phyloP scores from a whole-genome alignment of 257 asterid genomes.

The Marsdenia floribunda region DNA sequence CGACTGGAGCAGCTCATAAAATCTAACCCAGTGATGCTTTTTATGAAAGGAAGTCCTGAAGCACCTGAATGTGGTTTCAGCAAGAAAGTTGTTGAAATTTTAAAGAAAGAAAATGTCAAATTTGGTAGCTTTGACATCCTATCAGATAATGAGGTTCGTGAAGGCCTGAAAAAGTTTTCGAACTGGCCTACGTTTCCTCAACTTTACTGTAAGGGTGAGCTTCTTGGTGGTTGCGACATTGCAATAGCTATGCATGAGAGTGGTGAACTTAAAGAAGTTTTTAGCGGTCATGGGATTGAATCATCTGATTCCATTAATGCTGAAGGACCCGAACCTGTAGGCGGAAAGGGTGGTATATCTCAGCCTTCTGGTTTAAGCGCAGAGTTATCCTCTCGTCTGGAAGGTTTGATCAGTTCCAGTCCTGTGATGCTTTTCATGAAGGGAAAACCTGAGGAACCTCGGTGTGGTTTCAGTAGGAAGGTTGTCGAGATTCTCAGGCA shows the following conservation, averaged over 20 bases:
- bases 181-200: constrained; percentile 99
- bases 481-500: constrained; percentile 74
- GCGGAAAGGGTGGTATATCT: constrained; percentile 44
- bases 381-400: constrained; percentile 48
- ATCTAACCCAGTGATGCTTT: constrained; percentile 74
- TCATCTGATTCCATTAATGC: constrained; percentile 30
- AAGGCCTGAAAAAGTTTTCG: constrained; percentile 77
- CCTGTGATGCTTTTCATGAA: constrained; percentile 89
- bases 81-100: constrained; percentile 74
- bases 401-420: constrained; percentile 43
- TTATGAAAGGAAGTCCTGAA: constrained; percentile 93
- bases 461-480: constrained; percentile 91
- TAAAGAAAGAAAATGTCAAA: constrained; percentile 72
- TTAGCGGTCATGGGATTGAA: constrained; percentile 56
- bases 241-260: constrained; percentile 75
- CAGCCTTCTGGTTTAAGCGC: constrained; percentile 62
- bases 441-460: constrained; percentile 79
- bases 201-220: constrained; percentile 91
- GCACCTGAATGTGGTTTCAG: constrained; percentile 91
- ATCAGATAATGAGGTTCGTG: constrained; percentile 67
- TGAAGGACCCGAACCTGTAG: constrained; percentile 30
- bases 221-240: constrained; percentile 93
- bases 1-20: constrained; percentile 63
- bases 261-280: constrained; percentile 74
- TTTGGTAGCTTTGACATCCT: constrained; percentile 90